Percentiles rank a stretch among this genome's conserved stretches.
phyloP scores from a whole-genome alignment of 2,329 filamentous ascomycete genomes.

The Neurospora sp. region DNA sequence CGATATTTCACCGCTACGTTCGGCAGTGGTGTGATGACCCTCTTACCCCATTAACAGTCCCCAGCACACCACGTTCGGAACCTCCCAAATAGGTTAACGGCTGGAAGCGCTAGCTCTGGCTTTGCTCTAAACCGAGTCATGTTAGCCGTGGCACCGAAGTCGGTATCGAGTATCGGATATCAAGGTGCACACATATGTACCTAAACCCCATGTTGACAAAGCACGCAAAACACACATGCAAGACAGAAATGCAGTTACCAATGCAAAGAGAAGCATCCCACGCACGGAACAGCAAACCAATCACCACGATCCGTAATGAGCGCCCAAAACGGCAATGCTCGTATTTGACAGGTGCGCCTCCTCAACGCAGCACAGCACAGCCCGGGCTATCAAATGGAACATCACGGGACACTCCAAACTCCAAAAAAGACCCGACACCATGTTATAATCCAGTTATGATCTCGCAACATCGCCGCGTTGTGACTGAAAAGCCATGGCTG shows the following conservation, averaged over 20 bases:
- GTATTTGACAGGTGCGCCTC: background rate
- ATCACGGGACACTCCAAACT: background rate
- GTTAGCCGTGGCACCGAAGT: background rate
- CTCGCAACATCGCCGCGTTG: background rate
- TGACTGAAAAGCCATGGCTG: background rate
- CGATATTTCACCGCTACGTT: background rate
- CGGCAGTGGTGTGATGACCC: background rate
- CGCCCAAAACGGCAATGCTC: background rate
- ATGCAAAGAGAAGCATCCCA: background rate
- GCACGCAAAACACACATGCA: background rate
- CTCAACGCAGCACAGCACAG: background rate
- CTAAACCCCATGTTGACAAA: background rate
- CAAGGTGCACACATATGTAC: background rate
- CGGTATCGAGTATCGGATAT: background rate
- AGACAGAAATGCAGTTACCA: background rate
- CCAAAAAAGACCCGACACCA: background rate
- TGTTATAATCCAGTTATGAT: background rate
- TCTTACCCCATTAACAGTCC: background rate
- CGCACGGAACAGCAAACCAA: background rate
- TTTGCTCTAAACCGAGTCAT: too few relatives aligned
- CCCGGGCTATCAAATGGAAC: background rate
- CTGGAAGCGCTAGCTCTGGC: background rate
- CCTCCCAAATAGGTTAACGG: background rate
- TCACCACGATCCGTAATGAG: background rate
- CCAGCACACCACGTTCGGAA: background rate